These are phyloP conservation scores for Polytrichum formosum DNA, from an alignment of 225 moss, liverwort and hornwort genomes.

Conservation along the genomic window DNA sequence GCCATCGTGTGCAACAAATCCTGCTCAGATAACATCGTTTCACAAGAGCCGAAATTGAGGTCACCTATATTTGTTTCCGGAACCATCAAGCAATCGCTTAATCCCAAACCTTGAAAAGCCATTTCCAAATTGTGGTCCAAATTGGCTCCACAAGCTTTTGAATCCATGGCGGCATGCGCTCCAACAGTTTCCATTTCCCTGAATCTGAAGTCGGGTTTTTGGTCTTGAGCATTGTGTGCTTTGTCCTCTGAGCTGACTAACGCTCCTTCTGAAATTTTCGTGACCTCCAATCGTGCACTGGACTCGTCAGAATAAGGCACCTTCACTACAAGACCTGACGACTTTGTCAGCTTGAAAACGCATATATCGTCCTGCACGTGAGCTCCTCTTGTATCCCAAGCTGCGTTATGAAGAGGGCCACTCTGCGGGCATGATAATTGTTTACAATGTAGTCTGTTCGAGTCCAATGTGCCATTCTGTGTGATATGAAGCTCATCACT, in stretches of 20 bases:
- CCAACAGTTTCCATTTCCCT: background rate
- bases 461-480: background rate
- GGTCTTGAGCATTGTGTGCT: background rate
- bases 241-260: background rate
- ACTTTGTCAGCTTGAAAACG: background rate
- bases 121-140: background rate
- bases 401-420: background rate
- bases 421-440: background rate
- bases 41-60: background rate
- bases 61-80: background rate
- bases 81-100: constrained; percentile 2
- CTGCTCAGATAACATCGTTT: background rate
- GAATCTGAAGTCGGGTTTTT: background rate
- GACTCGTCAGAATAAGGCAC: background rate
- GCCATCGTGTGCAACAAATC: background rate
- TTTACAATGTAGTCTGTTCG: background rate
- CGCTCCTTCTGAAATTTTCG: background rate
- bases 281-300: background rate
- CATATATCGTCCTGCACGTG: constrained; percentile 7
- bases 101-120: background rate
- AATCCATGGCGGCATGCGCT: background rate
- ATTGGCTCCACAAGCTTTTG: background rate
- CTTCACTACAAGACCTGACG: background rate
- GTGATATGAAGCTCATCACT: background rate
- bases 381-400: constrained; percentile 1